phyloP scores from a whole-genome alignment of 805 yeast species.

The Hanseniaspora thailandica region DNA sequence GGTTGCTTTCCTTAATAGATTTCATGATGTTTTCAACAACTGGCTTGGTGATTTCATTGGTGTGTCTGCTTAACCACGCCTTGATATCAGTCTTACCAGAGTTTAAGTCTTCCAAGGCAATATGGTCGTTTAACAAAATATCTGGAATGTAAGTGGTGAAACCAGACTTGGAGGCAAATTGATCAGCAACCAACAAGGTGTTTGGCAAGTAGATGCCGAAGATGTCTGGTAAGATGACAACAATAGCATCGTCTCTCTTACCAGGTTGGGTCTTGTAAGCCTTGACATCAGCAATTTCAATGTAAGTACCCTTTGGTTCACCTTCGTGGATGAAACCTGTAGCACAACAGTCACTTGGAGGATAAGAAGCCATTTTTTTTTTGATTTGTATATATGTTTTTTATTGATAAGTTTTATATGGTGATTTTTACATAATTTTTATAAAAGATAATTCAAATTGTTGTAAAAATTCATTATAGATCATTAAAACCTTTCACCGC shows the following conservation, averaged over 20 bases:
- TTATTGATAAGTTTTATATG: not conserved
- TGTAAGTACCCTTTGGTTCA: constrained; percentile 34
- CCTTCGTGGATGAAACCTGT: constrained; percentile 39
- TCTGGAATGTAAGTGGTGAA: constrained; percentile 70
- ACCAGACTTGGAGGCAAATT: constrained; percentile 43
- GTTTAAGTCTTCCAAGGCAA: constrained; percentile 23
- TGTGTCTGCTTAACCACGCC: constrained; percentile 47
- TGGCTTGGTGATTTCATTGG: constrained; percentile 36
- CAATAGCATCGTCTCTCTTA: constrained; percentile 31
- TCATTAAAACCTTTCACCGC: no score
- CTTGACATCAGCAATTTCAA: constrained; percentile 34
- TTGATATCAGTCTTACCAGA: constrained; percentile 22
- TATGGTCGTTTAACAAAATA: constrained; percentile 42
- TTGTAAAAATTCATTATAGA: no score
- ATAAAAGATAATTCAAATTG: no score
- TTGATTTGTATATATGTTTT: not conserved
- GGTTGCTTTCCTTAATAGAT: constrained; percentile 33
- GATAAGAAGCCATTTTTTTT: constrained; percentile 37
- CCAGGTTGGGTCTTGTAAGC: constrained; percentile 32
- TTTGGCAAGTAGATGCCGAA: constrained; percentile 53
- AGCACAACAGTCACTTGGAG: constrained; percentile 42
- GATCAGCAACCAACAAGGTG: constrained; percentile 50
- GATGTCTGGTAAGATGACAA: constrained; percentile 61
- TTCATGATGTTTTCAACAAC: constrained; percentile 40
- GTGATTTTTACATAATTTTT: not conserved